Evolutionary conservation across 352 stramenopile species (phyloP), one percentile per base, ranked within the genome.

Genomic region (Elongisporangium senticosum): DNA sequence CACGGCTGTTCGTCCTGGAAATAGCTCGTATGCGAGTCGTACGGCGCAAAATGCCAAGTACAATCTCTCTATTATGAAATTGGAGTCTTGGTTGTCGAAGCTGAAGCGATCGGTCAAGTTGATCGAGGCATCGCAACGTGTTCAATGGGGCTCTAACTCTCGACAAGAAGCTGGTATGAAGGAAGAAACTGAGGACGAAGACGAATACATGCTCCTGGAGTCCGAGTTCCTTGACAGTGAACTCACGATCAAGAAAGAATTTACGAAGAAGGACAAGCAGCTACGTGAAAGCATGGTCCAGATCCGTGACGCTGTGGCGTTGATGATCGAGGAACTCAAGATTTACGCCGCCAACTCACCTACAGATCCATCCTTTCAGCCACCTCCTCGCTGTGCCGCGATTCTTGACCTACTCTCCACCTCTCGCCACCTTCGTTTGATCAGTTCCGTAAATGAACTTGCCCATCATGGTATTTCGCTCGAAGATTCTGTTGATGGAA

Each of bases 81-180:
- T 92, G 15, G 84, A 92, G 51, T 69, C 63, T 8, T 94, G 85
- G 85, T 68, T 90, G 47, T 64, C 79, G 7, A 85, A 79, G 40
- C 53, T 94, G 15, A 74, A 90, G 61, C 74, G 79, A 52, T 87
- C 85, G 24, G 74, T 87, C 6, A 92, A 91, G 61, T 72, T 93
- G 20, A 67, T 94, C 5, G 85, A 94, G 58, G 81, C 81, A 0
- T 83, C 85, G 3, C 80, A 90, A 26, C 79, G 83, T 23, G 77
- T 94, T 21, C 66, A 90, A 49, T 94, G 85, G 85, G 61, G 73
- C 4, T 68, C 61, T 4, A 17, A 1, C 33, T 43, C 33, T 43
- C 33, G 33, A 1, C 33, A 17, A 17, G 33, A 17, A 43, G 1
- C 51, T 85, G 17, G 59, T 67, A 50, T 56, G 64, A 50, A 67